A percentile compares a stretch with the other conserved stretches of the same genome.
These are phyloP conservation scores for Boletus huronensis DNA, from an alignment of 768 basidiomycete genomes.

Conservation along the genomic window DNA sequence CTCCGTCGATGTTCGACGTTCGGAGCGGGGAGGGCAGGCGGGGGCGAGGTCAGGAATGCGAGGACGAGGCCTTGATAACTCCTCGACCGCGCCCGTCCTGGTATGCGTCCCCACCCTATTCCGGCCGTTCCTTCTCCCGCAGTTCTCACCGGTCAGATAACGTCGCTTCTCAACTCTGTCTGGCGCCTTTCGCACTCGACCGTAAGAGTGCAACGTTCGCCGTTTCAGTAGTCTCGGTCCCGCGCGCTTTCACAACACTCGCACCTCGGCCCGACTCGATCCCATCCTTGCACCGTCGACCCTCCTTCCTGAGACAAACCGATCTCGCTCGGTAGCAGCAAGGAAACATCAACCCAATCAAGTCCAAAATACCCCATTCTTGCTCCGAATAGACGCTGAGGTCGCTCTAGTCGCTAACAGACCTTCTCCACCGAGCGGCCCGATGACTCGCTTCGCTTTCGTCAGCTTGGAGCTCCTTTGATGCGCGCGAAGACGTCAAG, in stretches of 20 bases:
- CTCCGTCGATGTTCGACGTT: too few species aligned
- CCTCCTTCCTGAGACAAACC: constrained; percentile 11
- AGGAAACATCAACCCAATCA: not conserved
- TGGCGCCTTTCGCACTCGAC: too few species aligned
- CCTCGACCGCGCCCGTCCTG: too few species aligned
- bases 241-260: not conserved
- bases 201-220: not conserved
- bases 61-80: too few species aligned
- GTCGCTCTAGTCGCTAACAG: too few species aligned
- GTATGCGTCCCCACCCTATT: too few species aligned
- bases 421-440: not conserved
- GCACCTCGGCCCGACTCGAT: not conserved
- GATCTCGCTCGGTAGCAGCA: constrained; percentile 1
- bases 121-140: not conserved
- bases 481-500: not conserved
- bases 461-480: not conserved
- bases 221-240: too few species aligned
- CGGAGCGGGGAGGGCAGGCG: too few species aligned
- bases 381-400: not conserved
- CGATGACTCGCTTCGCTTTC: not conserved
- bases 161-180: too few species aligned
- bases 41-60: too few species aligned
- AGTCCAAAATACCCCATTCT: not conserved
- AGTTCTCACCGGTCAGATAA: too few species aligned
- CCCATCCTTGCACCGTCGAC: not conserved